Evolutionary conservation across 768 basidiomycete genomes (phyloP).

Genomic region (Trametes cinnabarina): DNA sequence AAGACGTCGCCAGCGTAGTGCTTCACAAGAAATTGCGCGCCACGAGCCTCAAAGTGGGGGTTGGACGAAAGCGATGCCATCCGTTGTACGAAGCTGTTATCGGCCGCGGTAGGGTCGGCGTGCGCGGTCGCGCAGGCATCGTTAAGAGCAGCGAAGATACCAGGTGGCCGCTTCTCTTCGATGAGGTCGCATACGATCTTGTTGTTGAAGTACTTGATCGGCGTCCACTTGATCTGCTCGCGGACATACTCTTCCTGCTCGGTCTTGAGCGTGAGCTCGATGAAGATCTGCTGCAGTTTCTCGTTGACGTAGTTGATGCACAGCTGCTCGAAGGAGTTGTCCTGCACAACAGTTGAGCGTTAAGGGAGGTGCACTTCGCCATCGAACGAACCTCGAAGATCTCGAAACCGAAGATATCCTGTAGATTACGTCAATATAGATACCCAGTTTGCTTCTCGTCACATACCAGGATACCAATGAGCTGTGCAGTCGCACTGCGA

Average conservation of each 20-base stretch:
- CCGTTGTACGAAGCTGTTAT: conserved; percentile 94
- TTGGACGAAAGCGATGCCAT: conserved; percentile 78
- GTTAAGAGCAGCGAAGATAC: conserved; percentile 96
- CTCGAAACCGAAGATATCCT: conserved; percentile 99
- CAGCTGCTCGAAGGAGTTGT: conserved; percentile 95
- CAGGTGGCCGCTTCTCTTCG: conserved; percentile 93
- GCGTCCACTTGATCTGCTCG: conserved; percentile 99
- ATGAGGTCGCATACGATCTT: conserved; percentile 98
- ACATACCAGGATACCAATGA: conserved; percentile 89
- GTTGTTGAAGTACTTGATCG: conserved; percentile 99
- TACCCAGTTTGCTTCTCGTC: too few species aligned
- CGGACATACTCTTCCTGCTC: conserved; percentile 99
- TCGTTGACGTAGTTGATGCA: conserved; percentile 99
- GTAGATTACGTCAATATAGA: too few species aligned
- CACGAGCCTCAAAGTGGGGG: conserved; percentile 93
- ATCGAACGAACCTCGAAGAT: conserved; percentile 76
- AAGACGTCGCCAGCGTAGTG: conserved; percentile 99
- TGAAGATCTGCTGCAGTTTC: conserved; percentile 99
- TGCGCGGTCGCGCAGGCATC: conserved; percentile 99
- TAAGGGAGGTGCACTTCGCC: neutral
- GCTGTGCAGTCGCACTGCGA: conserved; percentile 63
- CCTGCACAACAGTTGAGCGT: conserved; percentile 41
- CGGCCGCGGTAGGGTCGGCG: conserved; percentile 93
- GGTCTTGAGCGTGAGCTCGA: conserved; percentile 96
- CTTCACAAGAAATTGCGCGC: conserved; percentile 89